Evolutionary conservation across 2,329 filamentous ascomycete genomes (phyloP).

Genomic region (Monosporascus sp.): DNA sequence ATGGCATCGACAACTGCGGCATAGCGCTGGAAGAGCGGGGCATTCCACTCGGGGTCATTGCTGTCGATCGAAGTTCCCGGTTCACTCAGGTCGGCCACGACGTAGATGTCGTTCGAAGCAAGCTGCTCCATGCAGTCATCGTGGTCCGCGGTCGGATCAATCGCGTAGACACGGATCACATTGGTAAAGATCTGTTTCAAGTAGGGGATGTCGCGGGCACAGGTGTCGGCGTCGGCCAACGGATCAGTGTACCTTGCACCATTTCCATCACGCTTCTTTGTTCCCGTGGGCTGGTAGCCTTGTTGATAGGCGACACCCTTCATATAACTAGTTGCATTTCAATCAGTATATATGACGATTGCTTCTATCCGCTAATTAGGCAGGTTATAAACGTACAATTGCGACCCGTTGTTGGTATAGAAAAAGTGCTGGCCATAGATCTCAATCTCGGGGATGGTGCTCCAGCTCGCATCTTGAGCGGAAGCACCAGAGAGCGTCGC

Average conservation of each 20-base stretch:
- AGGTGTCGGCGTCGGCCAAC: conserved; percentile 64
- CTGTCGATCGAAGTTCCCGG: conserved; percentile 82
- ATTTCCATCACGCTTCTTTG: conserved; percentile 32
- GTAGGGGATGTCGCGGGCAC: conserved; percentile 81
- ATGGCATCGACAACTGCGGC: conserved; percentile 77
- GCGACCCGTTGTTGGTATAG: conserved; percentile 54
- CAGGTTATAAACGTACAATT: conserved; percentile 48
- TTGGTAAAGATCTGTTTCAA: conserved; percentile 79
- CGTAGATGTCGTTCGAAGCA: conserved; percentile 83
- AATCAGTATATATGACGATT: not conserved
- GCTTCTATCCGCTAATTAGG: not conserved
- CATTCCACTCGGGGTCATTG: conserved; percentile 71
- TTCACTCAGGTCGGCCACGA: conserved; percentile 85
- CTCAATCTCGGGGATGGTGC: conserved; percentile 25
- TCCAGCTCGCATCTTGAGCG: conserved; percentile 21
- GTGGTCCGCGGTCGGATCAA: conserved; percentile 77
- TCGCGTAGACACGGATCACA: conserved; percentile 89
- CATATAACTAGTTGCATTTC: conserved; percentile 53
- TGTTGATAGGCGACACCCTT: conserved; percentile 95
- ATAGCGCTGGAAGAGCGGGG: conserved; percentile 74
- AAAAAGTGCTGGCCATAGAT: conserved; percentile 29
- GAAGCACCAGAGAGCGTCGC: conserved; percentile 19
- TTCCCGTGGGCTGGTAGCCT: conserved; percentile 56
- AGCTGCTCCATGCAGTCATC: conserved; percentile 78
- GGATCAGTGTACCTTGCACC: conserved; percentile 69